Percentiles rank a stretch among this genome's conserved stretches.
These are phyloP conservation scores for Saccharum officinarum DNA, from an alignment of 176 grass and related monocot species.

Conservation along the genomic window DNA sequence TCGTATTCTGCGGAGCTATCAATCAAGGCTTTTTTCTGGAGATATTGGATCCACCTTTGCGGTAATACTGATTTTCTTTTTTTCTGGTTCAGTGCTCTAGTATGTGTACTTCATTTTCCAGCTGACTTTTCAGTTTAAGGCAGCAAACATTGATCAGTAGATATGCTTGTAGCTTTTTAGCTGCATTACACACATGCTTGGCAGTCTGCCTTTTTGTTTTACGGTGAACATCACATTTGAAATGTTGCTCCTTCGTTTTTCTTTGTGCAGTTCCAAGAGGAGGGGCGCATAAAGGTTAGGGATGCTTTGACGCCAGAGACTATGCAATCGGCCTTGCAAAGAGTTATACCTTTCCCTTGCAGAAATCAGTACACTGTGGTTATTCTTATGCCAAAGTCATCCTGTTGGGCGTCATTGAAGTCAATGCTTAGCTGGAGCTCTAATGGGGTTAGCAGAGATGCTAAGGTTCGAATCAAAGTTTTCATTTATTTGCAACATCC, in stretches of 20 bases:
- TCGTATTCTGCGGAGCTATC: slow-evolving; percentile 89
- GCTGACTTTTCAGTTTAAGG: background rate
- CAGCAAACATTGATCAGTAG: slow-evolving; percentile 5
- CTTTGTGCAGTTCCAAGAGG: slow-evolving; percentile 78
- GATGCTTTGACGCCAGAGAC: slow-evolving; percentile 57
- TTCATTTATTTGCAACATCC: background rate
- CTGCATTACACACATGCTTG: slow-evolving; percentile 16
- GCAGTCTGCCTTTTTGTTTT: slow-evolving; percentile 5
- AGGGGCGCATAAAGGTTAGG: slow-evolving; percentile 82
- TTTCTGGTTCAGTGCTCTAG: background rate
- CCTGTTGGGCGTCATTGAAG: slow-evolving; percentile 58
- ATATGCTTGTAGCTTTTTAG: slow-evolving; percentile 14
- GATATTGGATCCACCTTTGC: slow-evolving; percentile 78
- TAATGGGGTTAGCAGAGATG: slow-evolving; percentile 68
- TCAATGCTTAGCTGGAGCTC: slow-evolving; percentile 64
- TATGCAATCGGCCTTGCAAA: slow-evolving; percentile 74
- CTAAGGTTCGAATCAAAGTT: slow-evolving; percentile 56
- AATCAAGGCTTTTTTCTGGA: slow-evolving; percentile 92
- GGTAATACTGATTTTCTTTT: slow-evolving; percentile 46
- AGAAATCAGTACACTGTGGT: slow-evolving; percentile 92
- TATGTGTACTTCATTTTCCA: slow-evolving; percentile 10
- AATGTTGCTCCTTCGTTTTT: slow-evolving; percentile 18
- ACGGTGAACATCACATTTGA: background rate
- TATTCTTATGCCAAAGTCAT: slow-evolving; percentile 95
- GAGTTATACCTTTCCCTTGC: slow-evolving; percentile 86